Conservation (phyloP, 768 basidiomycete species). For the Cantharellus anzutake region DNA sequence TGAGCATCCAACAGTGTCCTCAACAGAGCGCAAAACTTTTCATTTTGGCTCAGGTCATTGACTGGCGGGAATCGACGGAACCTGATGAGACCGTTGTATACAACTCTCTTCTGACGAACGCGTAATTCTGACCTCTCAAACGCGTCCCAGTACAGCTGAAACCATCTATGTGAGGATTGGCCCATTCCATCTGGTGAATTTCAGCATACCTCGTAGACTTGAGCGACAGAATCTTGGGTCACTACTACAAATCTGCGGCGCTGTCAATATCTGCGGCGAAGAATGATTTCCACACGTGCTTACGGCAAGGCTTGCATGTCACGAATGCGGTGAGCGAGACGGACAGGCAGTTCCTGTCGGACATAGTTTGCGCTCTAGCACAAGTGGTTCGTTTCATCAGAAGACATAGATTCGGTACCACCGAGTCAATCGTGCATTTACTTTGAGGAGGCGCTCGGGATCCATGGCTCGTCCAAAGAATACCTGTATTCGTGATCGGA, state of each 20-base stretch:
- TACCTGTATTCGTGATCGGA: slow-evolving; percentile 26
- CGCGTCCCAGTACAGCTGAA: slow-evolving; percentile 66
- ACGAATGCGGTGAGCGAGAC: slow-evolving; percentile 71
- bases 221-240: slow-evolving; percentile 63
- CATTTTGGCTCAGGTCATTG: slow-evolving; percentile 53
- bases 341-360: slow-evolving; percentile 69
- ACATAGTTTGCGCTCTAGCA: slow-evolving; percentile 76
- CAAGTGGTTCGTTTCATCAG: too few relatives aligned
- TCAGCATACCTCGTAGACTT: slow-evolving; percentile 57
- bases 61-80: slow-evolving; percentile 58
- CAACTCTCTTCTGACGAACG: not conserved
- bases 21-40: slow-evolving; percentile 58
- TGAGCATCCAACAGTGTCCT: slow-evolving; percentile 48
- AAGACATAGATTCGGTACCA: too few relatives aligned
- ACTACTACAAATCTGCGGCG: slow-evolving; percentile 38
- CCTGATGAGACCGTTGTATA: slow-evolving; percentile 20
- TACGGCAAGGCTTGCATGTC: slow-evolving; percentile 73
- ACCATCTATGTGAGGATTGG: not conserved
- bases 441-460: slow-evolving; percentile 43
- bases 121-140: slow-evolving; percentile 48
- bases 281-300: too few relatives aligned
- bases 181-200: not conserved
- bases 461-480: slow-evolving; percentile 77
- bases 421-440: slow-evolving; percentile 13
- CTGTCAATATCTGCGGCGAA: too few relatives aligned